These are phyloP conservation scores for Fusarium keratoplasticum DNA, from an alignment of 2,329 filamentous ascomycete species.

Conservation along the genomic window DNA sequence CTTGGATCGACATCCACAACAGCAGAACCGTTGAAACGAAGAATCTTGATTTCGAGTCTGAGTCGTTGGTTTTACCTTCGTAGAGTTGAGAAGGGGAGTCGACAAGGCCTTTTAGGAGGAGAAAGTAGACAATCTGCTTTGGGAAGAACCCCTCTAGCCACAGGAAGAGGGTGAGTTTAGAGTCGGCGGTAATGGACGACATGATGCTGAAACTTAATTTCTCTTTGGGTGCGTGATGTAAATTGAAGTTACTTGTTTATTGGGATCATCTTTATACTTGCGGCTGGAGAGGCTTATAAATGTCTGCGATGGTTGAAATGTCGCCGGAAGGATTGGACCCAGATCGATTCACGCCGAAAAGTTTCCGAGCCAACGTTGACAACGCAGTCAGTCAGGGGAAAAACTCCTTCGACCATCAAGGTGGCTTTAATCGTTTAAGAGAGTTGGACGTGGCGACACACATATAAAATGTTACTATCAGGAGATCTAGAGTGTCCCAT, in stretches of 20 bases:
- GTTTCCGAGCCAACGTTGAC: not conserved
- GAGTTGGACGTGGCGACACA: not conserved
- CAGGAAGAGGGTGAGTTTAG: not conserved
- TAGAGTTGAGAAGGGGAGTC: not conserved
- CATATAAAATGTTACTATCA: too few relatives aligned
- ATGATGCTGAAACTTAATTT: not conserved
- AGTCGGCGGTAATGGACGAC: not conserved
- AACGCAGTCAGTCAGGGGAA: not conserved
- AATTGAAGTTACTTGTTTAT: not conserved
- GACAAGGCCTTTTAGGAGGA: not conserved
- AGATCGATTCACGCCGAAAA: not conserved
- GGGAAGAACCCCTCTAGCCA: not conserved
- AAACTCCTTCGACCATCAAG: not conserved
- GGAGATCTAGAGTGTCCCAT: not conserved
- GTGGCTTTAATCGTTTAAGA: not conserved
- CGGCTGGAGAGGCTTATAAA: not conserved
- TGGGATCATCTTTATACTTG: not conserved
- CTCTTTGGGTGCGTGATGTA: not conserved
- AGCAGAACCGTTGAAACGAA: not conserved
- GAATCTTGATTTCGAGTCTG: not conserved
- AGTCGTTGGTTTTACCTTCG: not conserved
- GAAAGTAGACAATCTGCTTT: not conserved
- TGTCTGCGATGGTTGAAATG: not conserved
- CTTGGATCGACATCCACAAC: not conserved
- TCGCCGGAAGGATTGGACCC: not conserved